Evolutionary conservation across 345 rosid genomes (phyloP), one percentile per base, ranked within the genome.

Genomic region (Punica granatum): DNA sequence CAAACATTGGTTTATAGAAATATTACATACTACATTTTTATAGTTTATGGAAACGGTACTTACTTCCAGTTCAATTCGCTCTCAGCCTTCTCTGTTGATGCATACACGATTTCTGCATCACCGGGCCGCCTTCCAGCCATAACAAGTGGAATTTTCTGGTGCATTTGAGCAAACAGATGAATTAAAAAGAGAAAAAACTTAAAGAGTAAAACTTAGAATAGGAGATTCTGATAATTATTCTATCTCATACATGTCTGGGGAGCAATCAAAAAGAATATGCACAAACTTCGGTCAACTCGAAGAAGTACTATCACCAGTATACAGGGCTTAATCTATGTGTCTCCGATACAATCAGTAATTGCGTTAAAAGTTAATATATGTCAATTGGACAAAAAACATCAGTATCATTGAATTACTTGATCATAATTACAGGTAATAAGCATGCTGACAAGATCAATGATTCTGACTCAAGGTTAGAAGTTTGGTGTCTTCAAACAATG

Each of bases 31-130:
- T 37, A 11, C 41, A 4, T 37, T 37, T 11, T 37, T n/a, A n/a
- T n/a, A n/a, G 41, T 56, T 28, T 28, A 10, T 6, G 9, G 61
- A 6, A 28, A 56, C 30, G 37, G 23, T 28, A 72, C 99, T 85
- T 82, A 94, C 99, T 84, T 91, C 99, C 99, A 94, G 35, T 85
- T 85, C 78, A 94, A 70, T 81, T 94, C 95, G 0, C 54, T 68
- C 63, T 83, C 90, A 66, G 99, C 98, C 75, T 79, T 89, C 11
- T 76, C 77, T 9, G 98, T 94, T 28, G 99, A 89, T 61, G 99
- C 96, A 63, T 88, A 94, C 23, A 94, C 93, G 33, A 78, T 71
- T 85, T 86, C 99, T 19, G 96, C 91, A 60, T 94, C 99, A 44
- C 99, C 99, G 0, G 88, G 79, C 42, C 97, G 83, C 56, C 93